Percentiles rank a stretch among this genome's conserved stretches.
These are phyloP conservation scores for Amesomyces nigricolor DNA, from an alignment of 2,329 filamentous ascomycete species.

Conservation along the genomic window DNA sequence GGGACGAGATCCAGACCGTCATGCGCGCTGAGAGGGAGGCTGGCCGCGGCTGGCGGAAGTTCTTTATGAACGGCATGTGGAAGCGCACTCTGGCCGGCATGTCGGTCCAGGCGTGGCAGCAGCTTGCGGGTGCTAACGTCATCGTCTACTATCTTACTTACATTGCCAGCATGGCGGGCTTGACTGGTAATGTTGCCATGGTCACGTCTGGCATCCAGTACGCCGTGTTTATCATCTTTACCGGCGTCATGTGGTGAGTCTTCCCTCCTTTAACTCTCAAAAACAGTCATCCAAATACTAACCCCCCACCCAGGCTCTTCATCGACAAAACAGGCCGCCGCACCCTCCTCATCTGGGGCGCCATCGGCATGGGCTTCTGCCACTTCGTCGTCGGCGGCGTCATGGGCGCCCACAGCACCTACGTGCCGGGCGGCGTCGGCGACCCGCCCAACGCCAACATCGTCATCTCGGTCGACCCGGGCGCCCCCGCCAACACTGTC, in stretches of 20 bases:
- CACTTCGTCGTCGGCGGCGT: conserved; percentile 40
- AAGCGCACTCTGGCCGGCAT: conserved; percentile 50
- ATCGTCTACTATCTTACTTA: conserved; percentile 57
- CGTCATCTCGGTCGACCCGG: conserved; percentile 44
- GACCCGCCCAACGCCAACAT: conserved; percentile 39
- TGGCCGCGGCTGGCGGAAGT: conserved; percentile 35
- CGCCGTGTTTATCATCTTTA: conserved; percentile 42
- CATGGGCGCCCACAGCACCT: conserved; percentile 37
- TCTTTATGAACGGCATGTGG: conserved; percentile 49
- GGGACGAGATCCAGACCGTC: conserved; percentile 45
- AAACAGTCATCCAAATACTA: background rate
- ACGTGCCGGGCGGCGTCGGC: conserved; percentile 31
- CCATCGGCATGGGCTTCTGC: conserved; percentile 28
- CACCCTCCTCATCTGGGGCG: conserved; percentile 23
- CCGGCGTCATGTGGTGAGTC: conserved; percentile 35
- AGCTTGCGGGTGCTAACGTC: conserved; percentile 47
- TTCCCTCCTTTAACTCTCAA: background rate
- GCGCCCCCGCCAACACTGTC: conserved; percentile 52
- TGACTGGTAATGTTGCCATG: conserved; percentile 41
- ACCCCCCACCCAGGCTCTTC: conserved; percentile 26
- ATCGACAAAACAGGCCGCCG: conserved; percentile 36
- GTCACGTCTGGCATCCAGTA: conserved; percentile 43
- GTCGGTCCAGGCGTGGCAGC: conserved; percentile 54
- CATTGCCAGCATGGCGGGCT: conserved; percentile 54
- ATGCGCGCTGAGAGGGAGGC: conserved; percentile 35